Evolutionary conservation across 2,329 filamentous ascomycete species (phyloP), one percentile per base, ranked within the genome.

Genomic region (Botrytis aclada): DNA sequence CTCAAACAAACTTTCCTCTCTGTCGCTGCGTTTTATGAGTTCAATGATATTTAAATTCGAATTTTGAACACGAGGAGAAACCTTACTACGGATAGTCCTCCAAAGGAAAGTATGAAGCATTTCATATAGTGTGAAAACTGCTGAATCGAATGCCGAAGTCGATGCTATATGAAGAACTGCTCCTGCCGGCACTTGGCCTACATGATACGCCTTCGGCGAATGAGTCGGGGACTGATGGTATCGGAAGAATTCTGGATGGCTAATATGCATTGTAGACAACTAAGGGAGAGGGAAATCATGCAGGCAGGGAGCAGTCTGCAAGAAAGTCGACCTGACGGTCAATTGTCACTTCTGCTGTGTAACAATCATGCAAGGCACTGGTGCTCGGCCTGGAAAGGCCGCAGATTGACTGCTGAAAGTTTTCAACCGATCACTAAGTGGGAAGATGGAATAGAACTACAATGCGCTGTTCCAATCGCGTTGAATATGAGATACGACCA

Each of bases 321-420:
- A 65, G 43, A 51, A 47, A 47, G 37, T 41, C 47, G n/a, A 69
- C 47, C 47, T 69, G 65, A 41, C n/a, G 10, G 34, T 69, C 47
- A 56, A 56, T 56, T 43, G n/a, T 43, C 51, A 58, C 37, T 69
- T 69, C 65, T 69, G 65, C 47, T 41, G 65, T 56, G 65, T 69
- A 69, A 69, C 65, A 56, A 69, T 56, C 65, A 69, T 69, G 65
- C 65, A 56, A 32, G 65, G 54, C 54, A 41, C 39, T 41, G 65
- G 29, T 25, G 20, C 14, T 69, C n/a, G 47, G 37, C 34, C 37
- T 43, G 37, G 9, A 29, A 56, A 66, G 37, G 37, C 65, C 34
- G 65, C 45, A 66, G 34, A 32, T 32, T 56, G 65, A 47, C 25
- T 20, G 37, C 18, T 22, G 25, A 29, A 67, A 9, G n/a, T 9